phyloP scores from a whole-genome alignment of 768 basidiomycete genomes.

The Leccinum aurantiacum region DNA sequence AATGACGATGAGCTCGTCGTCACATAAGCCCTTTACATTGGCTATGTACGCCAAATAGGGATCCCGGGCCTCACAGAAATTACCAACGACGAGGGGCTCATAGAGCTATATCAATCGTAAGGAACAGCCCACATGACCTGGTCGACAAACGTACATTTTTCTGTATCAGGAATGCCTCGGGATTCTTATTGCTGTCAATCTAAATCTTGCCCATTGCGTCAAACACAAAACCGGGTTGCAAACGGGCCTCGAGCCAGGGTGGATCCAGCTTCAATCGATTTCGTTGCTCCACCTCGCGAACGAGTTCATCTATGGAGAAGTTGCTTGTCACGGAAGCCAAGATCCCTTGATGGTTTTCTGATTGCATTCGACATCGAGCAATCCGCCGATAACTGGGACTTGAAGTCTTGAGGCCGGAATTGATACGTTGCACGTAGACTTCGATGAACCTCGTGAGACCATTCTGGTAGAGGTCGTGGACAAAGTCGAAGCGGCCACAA shows the following conservation, averaged over 20 bases:
- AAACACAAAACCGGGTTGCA: slow-evolving; percentile 88
- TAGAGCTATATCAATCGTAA: slow-evolving; percentile 61
- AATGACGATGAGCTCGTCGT: slow-evolving; percentile 94
- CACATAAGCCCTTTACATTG: slow-evolving; percentile 98
- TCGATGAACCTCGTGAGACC: slow-evolving; percentile 96
- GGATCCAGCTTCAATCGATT: slow-evolving; percentile 96
- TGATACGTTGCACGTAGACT: slow-evolving; percentile 97
- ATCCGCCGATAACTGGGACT: slow-evolving; percentile 86
- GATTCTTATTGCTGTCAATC: slow-evolving; percentile 98
- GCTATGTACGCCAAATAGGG: slow-evolving; percentile 99
- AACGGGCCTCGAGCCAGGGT: slow-evolving; percentile 94
- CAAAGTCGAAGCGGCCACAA: slow-evolving; percentile 99
- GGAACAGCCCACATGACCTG: neutral
- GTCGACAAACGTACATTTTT: slow-evolving; percentile 72
- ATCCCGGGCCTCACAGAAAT: slow-evolving; percentile 98
- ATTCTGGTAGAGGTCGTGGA: slow-evolving; percentile 99
- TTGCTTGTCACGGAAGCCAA: slow-evolving; percentile 92
- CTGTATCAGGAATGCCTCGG: slow-evolving; percentile 96
- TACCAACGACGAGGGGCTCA: slow-evolving; percentile 95
- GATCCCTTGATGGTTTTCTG: slow-evolving; percentile 92
- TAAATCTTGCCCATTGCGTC: slow-evolving; percentile 98
- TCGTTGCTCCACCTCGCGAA: slow-evolving; percentile 93
- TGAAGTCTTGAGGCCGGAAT: slow-evolving; percentile 86
- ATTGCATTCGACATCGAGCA: slow-evolving; percentile 98
- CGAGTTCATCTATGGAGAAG: slow-evolving; percentile 98